A percentile compares a stretch with the other conserved stretches of the same genome.
Evolutionary conservation across 495 filamentous ascomycete genomes (phyloP).

Genomic region (Lasiosphaeriaceae sp.): DNA sequence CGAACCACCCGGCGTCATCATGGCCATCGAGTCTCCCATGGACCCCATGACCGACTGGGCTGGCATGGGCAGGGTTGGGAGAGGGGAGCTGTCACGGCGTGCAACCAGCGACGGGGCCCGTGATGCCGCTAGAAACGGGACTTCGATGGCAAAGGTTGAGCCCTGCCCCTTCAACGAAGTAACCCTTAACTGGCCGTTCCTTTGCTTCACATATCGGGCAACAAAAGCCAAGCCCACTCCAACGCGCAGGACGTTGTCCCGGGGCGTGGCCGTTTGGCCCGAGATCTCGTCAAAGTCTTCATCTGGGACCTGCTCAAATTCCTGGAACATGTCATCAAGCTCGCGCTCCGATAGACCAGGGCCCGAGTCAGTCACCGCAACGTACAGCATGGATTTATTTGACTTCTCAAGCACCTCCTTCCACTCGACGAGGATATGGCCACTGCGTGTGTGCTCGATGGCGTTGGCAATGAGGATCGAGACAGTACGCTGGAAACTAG

Average conservation of each 20-base stretch:
- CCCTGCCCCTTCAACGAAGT: slow-evolving; percentile 15
- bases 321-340: slow-evolving; percentile 68
- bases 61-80: slow-evolving; percentile 20
- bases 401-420: slow-evolving; percentile 30
- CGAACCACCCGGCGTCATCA: slow-evolving; percentile 1
- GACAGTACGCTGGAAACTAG: slow-evolving; percentile 66
- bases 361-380: slow-evolving; percentile 69
- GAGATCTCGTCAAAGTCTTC: slow-evolving; percentile 48
- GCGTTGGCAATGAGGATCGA: slow-evolving; percentile 74
- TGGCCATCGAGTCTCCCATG: neutral
- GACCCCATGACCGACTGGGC: slow-evolving; percentile 2
- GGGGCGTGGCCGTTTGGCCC: neutral
- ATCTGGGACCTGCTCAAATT: slow-evolving; percentile 71
- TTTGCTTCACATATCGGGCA: slow-evolving; percentile 21
- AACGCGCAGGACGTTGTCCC: slow-evolving; percentile 16
- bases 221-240: slow-evolving; percentile 22
- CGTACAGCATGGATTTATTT: slow-evolving; percentile 53
- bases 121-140: slow-evolving; percentile 25
- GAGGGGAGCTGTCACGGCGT: slow-evolving; percentile 17
- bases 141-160: slow-evolving; percentile 22
- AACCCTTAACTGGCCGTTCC: slow-evolving; percentile 19
- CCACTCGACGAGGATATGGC: slow-evolving; percentile 62
- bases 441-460: slow-evolving; percentile 63
- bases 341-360: slow-evolving; percentile 62
- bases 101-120: slow-evolving; percentile 14